Base-by-base conservation (phyloP, 1,284 basidiomycete species). In the Phenoliferia sp. region DNA sequence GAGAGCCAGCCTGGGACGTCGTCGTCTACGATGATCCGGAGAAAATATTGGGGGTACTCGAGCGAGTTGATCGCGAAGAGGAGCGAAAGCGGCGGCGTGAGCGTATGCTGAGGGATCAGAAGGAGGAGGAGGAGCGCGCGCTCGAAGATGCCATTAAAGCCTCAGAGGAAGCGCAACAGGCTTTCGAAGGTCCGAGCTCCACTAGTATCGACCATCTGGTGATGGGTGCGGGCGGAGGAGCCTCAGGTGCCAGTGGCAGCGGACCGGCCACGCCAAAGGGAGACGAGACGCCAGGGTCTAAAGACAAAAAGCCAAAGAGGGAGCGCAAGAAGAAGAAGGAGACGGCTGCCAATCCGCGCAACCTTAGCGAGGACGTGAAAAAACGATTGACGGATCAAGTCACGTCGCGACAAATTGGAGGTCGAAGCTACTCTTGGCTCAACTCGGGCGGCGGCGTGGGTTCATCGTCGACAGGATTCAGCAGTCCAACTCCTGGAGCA, bases 341-440 rank as follows among this genome's bases (percentile, higher is more conserved):
- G 17, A 65, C 59, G 16, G 89, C 90, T 0, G 89, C 89, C 15
- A 89, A 88, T 0, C 89, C 90, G 61, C 82, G 87, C 66, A 92
- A 92, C 76, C 90, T 93, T 88, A 87, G 86, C 2, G 90, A 91
- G 78, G 90, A 92, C 74, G 88, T 91, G 73, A 82, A 88, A 72
- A 92, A 92, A 83, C 90, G 90, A 77, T 86, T 92, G 86, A 89
- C 88, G 56, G 91, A 92, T 77, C 89, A 89, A 35, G 88, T 89
- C 5, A 90, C 91, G n/a, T 88, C 86, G 73, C 88, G 90, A 76
- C 89, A 89, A 2, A 88, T 90, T n/a, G 90, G 90, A 0, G 75
- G 74, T 2, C 80, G 80, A 61, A 86, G 87, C 77, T 93, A 91
- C 75, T 84, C 89, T 19, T 93, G 90, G 91, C 90, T 92, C 87